Conservation (phyloP, 371 early-diverging fungal genomes). For the Capillidium heterosporum region DNA sequence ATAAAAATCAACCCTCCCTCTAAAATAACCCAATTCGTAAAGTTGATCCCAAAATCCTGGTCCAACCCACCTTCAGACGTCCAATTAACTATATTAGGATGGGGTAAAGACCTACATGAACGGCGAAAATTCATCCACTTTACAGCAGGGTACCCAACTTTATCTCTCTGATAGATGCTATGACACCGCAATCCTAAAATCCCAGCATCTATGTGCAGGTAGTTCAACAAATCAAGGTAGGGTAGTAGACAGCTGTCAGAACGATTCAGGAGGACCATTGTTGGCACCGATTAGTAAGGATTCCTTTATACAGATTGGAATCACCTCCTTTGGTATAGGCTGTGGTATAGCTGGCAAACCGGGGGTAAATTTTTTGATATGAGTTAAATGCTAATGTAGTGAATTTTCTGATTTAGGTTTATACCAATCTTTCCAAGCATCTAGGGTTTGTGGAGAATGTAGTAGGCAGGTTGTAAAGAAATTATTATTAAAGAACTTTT, state of each 20-base stretch:
- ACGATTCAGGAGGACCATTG: slow-evolving; percentile 1
- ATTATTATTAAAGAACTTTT: too few species aligned
- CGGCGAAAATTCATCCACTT: background rate
- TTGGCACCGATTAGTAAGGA: background rate
- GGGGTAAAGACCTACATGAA: background rate
- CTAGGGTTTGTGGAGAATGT: too few species aligned
- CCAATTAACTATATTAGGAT: background rate
- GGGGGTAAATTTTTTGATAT: background rate
- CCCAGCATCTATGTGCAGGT: background rate
- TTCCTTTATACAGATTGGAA: background rate
- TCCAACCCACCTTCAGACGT: background rate
- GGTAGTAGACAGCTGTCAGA: background rate
- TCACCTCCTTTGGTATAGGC: background rate
- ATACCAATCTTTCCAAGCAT: background rate
- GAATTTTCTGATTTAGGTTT: background rate
- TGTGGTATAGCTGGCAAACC: background rate
- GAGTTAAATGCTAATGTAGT: background rate
- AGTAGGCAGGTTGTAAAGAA: too few species aligned
- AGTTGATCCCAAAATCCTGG: background rate
- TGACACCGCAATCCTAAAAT: background rate
- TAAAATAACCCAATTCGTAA: background rate
- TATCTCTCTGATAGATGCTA: background rate
- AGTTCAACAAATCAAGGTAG: background rate
- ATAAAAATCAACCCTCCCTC: background rate
- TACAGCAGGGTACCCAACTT: background rate